These are phyloP conservation scores for Plasmodiophora brassicae DNA, from an alignment of 208 protist species.

Conservation along the genomic window DNA sequence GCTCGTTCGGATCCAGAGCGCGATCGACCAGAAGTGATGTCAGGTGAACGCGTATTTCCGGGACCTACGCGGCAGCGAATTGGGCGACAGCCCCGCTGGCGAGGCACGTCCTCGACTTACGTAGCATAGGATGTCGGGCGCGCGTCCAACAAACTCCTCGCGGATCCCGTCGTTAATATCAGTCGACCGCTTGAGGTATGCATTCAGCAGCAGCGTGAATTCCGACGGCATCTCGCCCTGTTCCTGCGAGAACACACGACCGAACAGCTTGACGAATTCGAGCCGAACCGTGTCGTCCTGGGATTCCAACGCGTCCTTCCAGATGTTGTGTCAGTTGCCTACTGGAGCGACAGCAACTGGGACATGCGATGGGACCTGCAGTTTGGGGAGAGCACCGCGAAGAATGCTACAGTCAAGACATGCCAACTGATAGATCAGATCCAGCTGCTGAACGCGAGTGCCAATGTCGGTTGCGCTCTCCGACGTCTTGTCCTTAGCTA, in stretches of 20 bases:
- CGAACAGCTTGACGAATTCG: constrained; percentile 6
- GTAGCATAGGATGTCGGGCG: not conserved
- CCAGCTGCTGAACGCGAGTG: not conserved
- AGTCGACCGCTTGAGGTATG: not conserved
- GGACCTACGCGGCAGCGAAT: not conserved
- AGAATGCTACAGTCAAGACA: not conserved
- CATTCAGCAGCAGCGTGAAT: constrained; percentile 22
- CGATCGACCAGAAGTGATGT: not conserved
- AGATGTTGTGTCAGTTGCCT: not conserved
- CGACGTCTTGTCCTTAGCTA: not conserved
- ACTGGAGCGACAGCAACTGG: not conserved
- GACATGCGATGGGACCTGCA: no score
- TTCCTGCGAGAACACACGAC: not conserved
- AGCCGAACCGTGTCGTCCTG: not conserved
- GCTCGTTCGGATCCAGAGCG: not conserved
- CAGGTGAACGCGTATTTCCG: not conserved
- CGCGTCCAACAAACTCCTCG: not conserved
- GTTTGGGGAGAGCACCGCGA: not conserved
- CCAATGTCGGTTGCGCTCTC: not conserved
- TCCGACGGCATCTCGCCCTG: not conserved
- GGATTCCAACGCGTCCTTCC: not conserved
- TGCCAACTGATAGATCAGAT: not conserved
- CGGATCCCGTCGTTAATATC: not conserved
- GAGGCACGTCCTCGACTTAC: no score
- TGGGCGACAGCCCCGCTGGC: no score